Evolutionary conservation across 352 stramenopile genomes (phyloP), one percentile per base, ranked within the genome.

Genomic region (Thraustotheca clavata): DNA sequence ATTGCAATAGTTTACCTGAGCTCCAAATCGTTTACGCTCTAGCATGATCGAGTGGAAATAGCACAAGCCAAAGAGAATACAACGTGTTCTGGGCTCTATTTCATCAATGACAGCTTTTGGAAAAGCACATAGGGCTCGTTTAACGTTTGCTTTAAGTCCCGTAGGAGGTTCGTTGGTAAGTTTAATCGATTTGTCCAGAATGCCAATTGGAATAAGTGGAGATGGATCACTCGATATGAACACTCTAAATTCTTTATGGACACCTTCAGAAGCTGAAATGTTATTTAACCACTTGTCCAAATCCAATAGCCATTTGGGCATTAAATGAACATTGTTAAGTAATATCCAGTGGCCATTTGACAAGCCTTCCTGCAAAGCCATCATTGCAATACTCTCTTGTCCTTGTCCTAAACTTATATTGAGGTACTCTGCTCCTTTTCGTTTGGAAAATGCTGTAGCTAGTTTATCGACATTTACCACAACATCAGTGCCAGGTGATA

Each of bases 401-500:
- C 92, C 92, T 72, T 98, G 93, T 3, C 94, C 94, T 59, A 98
- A 81, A 1, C 88, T 91, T 38, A 97, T 96, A 61, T 91, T 98
- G 77, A 98, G 91, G 72, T 99, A 99, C 52, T 96, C 96, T 33
- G 96, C 79, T 33, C 93, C 93, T 68, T 98, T 98, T 32, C 95
- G 83, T 49, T 97, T 89, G 32, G 91, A 77, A 69, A 97, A 88
- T 40, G 95, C 86, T 3, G 89, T 76, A 0, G 95, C 96, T 38
- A 98, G 77, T 62, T 93, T 88, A 69, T 99, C 96, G 27, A 99
- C 77, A 71, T 98, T 93, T 0, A 84, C 89, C 20, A 98, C 92
- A 0, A 98, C 94, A 72, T 99, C 97, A 0, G 94, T 96, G n/a
- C 94, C 95, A 3, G 94, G 93, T 40, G 89, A 98, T 43, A 99